Conservation (phyloP, 371 early-diverging fungal species). For the Gilbertella persicaria region DNA sequence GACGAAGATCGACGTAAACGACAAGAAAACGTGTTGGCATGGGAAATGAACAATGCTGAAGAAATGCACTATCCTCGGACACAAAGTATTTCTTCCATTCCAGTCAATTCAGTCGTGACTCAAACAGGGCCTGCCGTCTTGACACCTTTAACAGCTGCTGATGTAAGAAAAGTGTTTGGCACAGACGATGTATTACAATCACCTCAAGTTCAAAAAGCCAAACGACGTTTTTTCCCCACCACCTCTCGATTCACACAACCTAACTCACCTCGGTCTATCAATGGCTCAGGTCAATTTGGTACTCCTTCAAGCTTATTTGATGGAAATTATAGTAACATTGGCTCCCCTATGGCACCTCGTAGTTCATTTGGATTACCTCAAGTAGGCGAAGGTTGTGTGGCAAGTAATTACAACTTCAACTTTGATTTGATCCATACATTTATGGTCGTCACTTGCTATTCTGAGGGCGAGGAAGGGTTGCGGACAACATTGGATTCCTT, state of each 20-base stretch:
- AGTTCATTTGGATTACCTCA: not conserved
- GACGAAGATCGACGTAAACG: constrained; percentile 55
- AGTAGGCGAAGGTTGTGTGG: not conserved
- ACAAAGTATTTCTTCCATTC: constrained; percentile 37
- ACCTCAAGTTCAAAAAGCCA: constrained; percentile 1
- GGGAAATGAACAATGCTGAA: constrained; percentile 70
- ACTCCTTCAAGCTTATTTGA: not conserved
- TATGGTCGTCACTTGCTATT: constrained; percentile 79
- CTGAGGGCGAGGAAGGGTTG: constrained; percentile 83
- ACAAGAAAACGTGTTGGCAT: constrained; percentile 57
- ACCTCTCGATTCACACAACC: constrained; percentile 51
- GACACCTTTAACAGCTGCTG: not conserved
- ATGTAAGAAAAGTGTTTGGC: not conserved
- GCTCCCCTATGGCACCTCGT: not conserved
- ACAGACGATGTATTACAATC: not conserved
- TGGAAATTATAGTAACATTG: constrained; percentile 1
- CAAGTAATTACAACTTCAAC: constrained; percentile 39
- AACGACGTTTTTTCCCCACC: constrained; percentile 41
- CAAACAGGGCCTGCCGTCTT: not conserved
- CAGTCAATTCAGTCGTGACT: not conserved
- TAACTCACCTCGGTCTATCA: constrained; percentile 15
- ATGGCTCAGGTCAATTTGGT: constrained; percentile 1
- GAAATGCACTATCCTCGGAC: constrained; percentile 54
- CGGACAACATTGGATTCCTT: constrained; percentile 89
- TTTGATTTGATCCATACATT: constrained; percentile 52